These are phyloP conservation scores for Neonectria punicea DNA, from an alignment of 2,329 filamentous ascomycete genomes.

Conservation along the genomic window DNA sequence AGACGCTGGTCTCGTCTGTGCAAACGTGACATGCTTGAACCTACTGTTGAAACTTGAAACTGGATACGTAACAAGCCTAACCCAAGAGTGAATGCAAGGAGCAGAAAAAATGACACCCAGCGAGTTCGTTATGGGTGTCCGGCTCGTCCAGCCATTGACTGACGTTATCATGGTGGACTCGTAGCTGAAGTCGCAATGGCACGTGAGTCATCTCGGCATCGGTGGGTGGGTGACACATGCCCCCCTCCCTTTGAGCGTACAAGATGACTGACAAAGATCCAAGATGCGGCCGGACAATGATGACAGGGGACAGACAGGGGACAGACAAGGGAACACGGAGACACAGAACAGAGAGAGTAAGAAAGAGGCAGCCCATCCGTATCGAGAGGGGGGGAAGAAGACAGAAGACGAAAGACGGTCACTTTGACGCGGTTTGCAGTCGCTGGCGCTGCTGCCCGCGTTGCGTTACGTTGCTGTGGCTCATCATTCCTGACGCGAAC, in stretches of 20 bases:
- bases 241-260: not conserved
- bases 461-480: constrained; percentile 15
- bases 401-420: not conserved
- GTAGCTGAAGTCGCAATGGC: constrained; percentile 1
- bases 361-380: constrained; percentile 20
- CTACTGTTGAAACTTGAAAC: not conserved
- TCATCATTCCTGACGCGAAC: constrained; percentile 15
- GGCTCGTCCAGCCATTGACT: not conserved
- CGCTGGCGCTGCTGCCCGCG: not conserved
- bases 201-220: constrained; percentile 3
- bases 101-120: not conserved
- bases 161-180: constrained; percentile 1
- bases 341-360: not conserved
- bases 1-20: constrained; percentile 2
- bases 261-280: not conserved
- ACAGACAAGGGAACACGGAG: not conserved
- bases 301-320: not conserved
- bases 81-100: not conserved
- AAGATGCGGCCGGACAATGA: not conserved
- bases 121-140: not conserved
- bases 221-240: not conserved
- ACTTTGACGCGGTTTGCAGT: not conserved
- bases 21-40: not conserved
- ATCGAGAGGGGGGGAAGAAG: not conserved
- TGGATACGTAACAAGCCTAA: not conserved